Percentiles rank a stretch among this genome's conserved stretches.
Evolutionary conservation across 2,329 filamentous ascomycete species (phyloP).

Genomic region (Venturia carpophila): DNA sequence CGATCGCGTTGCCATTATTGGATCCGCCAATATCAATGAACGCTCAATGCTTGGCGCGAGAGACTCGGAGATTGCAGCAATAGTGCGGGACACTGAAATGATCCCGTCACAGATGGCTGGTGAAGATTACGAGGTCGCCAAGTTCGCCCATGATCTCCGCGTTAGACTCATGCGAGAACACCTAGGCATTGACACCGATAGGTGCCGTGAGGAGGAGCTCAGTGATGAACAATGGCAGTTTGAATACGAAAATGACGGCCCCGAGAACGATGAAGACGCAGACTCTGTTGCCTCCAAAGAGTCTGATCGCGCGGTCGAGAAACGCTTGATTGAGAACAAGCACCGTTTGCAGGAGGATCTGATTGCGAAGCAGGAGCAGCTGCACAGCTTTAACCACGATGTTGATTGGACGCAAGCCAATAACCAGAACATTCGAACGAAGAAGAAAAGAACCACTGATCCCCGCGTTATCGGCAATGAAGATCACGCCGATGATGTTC

Average conservation of each 20-base stretch:
- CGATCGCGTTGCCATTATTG: slow-evolving; percentile 86
- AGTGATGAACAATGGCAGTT: slow-evolving; percentile 15
- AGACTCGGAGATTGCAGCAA: slow-evolving; percentile 84
- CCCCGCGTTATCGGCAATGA: slow-evolving; percentile 52
- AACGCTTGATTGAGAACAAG: slow-evolving; percentile 30
- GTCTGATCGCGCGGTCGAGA: slow-evolving; percentile 19
- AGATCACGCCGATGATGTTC: slow-evolving; percentile 65
- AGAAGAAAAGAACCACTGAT: slow-evolving; percentile 49
- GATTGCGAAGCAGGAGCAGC: slow-evolving; percentile 46
- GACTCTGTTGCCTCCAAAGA: slow-evolving; percentile 14
- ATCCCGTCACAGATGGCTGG: slow-evolving; percentile 88
- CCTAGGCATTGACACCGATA: slow-evolving; percentile 89
- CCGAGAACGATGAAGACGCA: neutral
- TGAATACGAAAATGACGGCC: slow-evolving; percentile 5
- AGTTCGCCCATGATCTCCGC: slow-evolving; percentile 86
- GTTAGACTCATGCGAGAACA: slow-evolving; percentile 95
- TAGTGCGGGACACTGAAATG: slow-evolving; percentile 90
- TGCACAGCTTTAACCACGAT: slow-evolving; percentile 69
- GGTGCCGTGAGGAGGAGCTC: slow-evolving; percentile 37
- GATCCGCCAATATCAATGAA: slow-evolving; percentile 98
- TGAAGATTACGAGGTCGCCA: slow-evolving; percentile 77
- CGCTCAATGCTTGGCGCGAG: slow-evolving; percentile 86
- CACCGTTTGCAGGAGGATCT: slow-evolving; percentile 48
- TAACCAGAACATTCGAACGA: slow-evolving; percentile 49
- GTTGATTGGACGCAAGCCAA: slow-evolving; percentile 54